Evolutionary conservation across 306 rosid species (phyloP).

Genomic region (Biancaea sappan): DNA sequence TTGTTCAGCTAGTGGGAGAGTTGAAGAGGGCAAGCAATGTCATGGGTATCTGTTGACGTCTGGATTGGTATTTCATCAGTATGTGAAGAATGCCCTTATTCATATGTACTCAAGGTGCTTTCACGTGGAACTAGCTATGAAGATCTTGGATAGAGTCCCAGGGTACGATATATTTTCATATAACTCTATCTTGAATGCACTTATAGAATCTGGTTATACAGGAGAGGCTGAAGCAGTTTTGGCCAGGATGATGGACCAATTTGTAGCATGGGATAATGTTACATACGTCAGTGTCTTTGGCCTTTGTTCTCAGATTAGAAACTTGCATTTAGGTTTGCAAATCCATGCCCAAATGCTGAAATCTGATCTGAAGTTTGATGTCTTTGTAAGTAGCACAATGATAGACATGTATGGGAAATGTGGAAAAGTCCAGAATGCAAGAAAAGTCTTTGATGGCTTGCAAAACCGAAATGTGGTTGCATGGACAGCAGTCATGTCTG

Average conservation of each 20-base stretch:
- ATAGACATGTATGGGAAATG: conserved; percentile 79
- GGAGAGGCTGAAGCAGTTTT: conserved; percentile 48
- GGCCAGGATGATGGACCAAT: conserved; percentile 44
- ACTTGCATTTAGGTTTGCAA: conserved; percentile 54
- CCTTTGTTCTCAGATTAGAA: conserved; percentile 55
- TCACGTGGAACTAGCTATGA: conserved; percentile 45
- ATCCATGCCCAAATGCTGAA: conserved; percentile 57
- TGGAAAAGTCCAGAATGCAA: conserved; percentile 48
- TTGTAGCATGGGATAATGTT: conserved; percentile 57
- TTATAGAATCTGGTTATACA: conserved; percentile 45
- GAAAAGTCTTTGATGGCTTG: conserved; percentile 47
- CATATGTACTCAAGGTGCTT: conserved; percentile 60
- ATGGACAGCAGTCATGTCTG: conserved; percentile 70
- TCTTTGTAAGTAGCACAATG: conserved; percentile 50
- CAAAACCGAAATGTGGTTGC: conserved; percentile 51
- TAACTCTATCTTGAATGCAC: conserved; percentile 53
- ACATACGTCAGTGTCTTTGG: conserved; percentile 56
- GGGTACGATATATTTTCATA: conserved; percentile 48
- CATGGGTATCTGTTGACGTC: conserved; percentile 59
- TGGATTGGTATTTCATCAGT: conserved; percentile 49
- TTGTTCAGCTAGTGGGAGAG: conserved; percentile 53
- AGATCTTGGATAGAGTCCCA: conserved; percentile 44
- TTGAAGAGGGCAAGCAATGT: conserved; percentile 65
- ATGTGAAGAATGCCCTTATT: conserved; percentile 64
- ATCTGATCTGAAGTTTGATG: conserved; percentile 42